Evolutionary conservation across 257 asterid species (phyloP).

Genomic region (Rehmannia glutinosa): DNA sequence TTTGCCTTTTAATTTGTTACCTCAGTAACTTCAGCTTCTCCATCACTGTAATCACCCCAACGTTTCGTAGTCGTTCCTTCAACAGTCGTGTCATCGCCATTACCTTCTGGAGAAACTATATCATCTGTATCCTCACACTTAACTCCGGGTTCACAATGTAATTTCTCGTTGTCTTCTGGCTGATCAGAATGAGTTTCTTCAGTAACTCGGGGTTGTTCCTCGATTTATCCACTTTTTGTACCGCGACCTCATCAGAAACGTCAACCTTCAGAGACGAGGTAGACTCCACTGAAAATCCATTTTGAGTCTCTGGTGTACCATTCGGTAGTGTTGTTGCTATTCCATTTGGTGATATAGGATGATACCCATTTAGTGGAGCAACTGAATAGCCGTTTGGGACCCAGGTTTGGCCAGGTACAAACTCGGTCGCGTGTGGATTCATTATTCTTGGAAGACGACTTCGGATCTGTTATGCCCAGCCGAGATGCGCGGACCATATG

Average conservation of each 20-base stretch:
- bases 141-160: constrained; percentile 26
- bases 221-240: background rate
- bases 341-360: constrained; percentile 40
- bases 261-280: constrained; percentile 32
- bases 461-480: constrained; percentile 70
- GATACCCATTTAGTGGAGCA: constrained; percentile 51
- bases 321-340: constrained; percentile 20
- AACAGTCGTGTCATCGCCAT: constrained; percentile 9
- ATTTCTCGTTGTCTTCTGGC: constrained; percentile 28
- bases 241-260: constrained; percentile 29
- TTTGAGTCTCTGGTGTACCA: constrained; percentile 33
- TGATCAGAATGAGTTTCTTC: constrained; percentile 25
- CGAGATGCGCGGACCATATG: constrained; percentile 81
- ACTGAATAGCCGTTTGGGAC: constrained; percentile 57
- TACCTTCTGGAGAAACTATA: constrained; percentile 29
- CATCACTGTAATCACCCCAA: constrained; percentile 85
- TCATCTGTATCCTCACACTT: constrained; percentile 21
- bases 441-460: constrained; percentile 45
- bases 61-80: constrained; percentile 48
- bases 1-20: constrained; percentile 39
- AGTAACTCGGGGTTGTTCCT: constrained; percentile 21
- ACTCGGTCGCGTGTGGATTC: constrained; percentile 85
- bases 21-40: constrained; percentile 57
- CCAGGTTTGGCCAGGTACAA: constrained; percentile 76
- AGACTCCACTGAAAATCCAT: constrained; percentile 40